phyloP scores from a whole-genome alignment of 106 monocot species.

The Iris macrosiphon region DNA sequence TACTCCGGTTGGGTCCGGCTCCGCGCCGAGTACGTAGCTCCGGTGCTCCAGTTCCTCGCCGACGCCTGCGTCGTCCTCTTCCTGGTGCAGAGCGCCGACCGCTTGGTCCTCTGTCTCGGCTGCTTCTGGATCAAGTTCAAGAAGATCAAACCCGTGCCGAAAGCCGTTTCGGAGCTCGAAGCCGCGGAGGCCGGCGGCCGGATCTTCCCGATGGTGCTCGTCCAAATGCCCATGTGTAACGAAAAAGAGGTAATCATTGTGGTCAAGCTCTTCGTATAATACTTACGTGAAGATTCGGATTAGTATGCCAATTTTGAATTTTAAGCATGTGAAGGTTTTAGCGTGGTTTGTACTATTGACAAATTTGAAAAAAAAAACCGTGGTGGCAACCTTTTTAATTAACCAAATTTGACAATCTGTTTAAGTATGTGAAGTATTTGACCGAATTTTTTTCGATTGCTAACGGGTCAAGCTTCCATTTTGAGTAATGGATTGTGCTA shows the following conservation, averaged over 20 bases:
- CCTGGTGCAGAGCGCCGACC: slow-evolving; percentile 67
- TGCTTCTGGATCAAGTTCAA: slow-evolving; percentile 64
- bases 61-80: slow-evolving; percentile 64
- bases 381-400: too few species aligned
- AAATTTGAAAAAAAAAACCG: too few species aligned
- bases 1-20: slow-evolving; percentile 53
- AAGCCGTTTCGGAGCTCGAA: slow-evolving; percentile 1
- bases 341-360: too few species aligned
- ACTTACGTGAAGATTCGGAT: background rate
- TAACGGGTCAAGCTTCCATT: too few species aligned
- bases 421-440: too few species aligned
- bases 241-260: slow-evolving; percentile 70
- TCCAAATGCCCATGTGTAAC: slow-evolving; percentile 90
- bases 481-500: too few species aligned
- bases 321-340: background rate
- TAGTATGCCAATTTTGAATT: background rate
- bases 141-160: slow-evolving; percentile 37
- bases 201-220: slow-evolving; percentile 67
- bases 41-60: slow-evolving; percentile 61
- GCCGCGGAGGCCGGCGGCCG: slow-evolving; percentile 31
- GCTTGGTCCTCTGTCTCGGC: slow-evolving; percentile 58
- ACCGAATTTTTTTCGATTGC: too few species aligned
- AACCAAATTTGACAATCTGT: too few species aligned
- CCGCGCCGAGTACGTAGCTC: slow-evolving; percentile 56
- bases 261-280: too few species aligned